phyloP scores from a whole-genome alignment of 495 filamentous ascomycete species.

The Pyronema domesticum region DNA sequence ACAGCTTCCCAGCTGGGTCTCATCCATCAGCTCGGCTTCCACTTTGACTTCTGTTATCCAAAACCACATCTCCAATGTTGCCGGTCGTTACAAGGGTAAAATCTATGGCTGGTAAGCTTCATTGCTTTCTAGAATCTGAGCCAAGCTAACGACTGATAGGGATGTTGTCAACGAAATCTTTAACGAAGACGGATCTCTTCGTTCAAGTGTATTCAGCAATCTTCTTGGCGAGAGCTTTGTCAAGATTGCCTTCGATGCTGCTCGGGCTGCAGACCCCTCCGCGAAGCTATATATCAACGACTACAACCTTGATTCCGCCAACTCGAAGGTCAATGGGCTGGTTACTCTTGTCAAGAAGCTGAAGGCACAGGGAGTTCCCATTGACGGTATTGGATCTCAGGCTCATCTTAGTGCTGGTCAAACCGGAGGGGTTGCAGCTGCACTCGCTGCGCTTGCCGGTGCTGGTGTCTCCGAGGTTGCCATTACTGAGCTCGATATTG shows the following conservation, averaged over 20 bases:
- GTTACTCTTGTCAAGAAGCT: slow-evolving; percentile 33
- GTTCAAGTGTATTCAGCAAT: slow-evolving; percentile 27
- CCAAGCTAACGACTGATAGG: not conserved
- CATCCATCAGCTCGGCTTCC: slow-evolving; percentile 31
- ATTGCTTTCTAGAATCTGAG: not conserved
- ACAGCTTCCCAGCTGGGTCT: slow-evolving; percentile 41
- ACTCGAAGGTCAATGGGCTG: slow-evolving; percentile 32
- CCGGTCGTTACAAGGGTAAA: slow-evolving; percentile 43
- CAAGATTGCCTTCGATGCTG: slow-evolving; percentile 32
- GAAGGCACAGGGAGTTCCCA: slow-evolving; percentile 33
- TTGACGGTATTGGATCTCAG: slow-evolving; percentile 45
- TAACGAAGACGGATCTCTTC: slow-evolving; percentile 29
- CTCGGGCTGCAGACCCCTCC: slow-evolving; percentile 31
- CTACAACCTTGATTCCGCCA: slow-evolving; percentile 43
- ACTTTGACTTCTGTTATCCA: slow-evolving; percentile 37
- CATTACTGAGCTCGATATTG: slow-evolving; percentile 47
- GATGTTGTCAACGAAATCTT: not conserved
- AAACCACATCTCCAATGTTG: slow-evolving; percentile 41
- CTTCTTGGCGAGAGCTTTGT: slow-evolving; percentile 33
- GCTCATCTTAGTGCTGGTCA: slow-evolving; percentile 39
- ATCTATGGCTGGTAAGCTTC: slow-evolving; percentile 42
- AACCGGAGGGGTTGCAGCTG: not conserved
- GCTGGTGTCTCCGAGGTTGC: slow-evolving; percentile 37
- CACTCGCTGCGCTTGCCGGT: not conserved
- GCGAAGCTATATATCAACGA: slow-evolving; percentile 52